Evolutionary conservation across 768 basidiomycete species (phyloP).

Genomic region (Mycena polygramma): DNA sequence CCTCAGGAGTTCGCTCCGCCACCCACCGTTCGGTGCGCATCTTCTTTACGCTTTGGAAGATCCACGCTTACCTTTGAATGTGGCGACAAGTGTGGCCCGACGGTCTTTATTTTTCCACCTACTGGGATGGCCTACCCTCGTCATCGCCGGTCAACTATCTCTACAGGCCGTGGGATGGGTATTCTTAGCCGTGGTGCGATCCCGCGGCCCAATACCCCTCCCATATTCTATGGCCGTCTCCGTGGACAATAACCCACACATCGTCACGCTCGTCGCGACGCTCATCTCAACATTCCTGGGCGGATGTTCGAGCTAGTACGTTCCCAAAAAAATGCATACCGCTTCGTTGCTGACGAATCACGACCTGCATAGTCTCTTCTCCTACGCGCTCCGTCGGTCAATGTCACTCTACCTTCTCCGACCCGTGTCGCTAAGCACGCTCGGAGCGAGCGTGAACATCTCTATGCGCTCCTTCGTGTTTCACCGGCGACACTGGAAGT

Average conservation of each 20-base stretch:
- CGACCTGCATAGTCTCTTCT: slow-evolving; percentile 14
- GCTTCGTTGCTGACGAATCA: too few species aligned
- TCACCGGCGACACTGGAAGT: slow-evolving; percentile 23
- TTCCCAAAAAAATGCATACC: neutral
- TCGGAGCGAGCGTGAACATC: slow-evolving; percentile 21
- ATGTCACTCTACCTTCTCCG: slow-evolving; percentile 20
- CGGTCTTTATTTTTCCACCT: neutral
- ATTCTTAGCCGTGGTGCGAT: slow-evolving; percentile 12
- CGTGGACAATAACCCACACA: slow-evolving; percentile 9
- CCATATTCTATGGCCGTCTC: slow-evolving; percentile 3
- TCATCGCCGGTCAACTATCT: slow-evolving; percentile 19
- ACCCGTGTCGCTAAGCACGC: slow-evolving; percentile 16
- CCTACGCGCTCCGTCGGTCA: slow-evolving; percentile 18
- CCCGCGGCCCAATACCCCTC: slow-evolving; percentile 11
- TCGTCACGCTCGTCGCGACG: slow-evolving; percentile 12
- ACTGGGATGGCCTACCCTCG: slow-evolving; percentile 21
- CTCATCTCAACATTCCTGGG: slow-evolving; percentile 15
- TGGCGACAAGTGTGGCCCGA: neutral
- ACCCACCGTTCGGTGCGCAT: too few species aligned
- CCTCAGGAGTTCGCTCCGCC: too few species aligned
- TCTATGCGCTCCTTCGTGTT: slow-evolving; percentile 20
- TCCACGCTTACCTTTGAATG: neutral
- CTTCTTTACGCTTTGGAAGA: slow-evolving; percentile 1
- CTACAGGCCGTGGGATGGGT: slow-evolving; percentile 22
- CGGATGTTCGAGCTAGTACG: slow-evolving; percentile 18